Percentiles rank a stretch among this genome's conserved stretches.
Evolutionary conservation across 2,329 filamentous ascomycete species (phyloP).

Genomic region (Sporothrix humicola): DNA sequence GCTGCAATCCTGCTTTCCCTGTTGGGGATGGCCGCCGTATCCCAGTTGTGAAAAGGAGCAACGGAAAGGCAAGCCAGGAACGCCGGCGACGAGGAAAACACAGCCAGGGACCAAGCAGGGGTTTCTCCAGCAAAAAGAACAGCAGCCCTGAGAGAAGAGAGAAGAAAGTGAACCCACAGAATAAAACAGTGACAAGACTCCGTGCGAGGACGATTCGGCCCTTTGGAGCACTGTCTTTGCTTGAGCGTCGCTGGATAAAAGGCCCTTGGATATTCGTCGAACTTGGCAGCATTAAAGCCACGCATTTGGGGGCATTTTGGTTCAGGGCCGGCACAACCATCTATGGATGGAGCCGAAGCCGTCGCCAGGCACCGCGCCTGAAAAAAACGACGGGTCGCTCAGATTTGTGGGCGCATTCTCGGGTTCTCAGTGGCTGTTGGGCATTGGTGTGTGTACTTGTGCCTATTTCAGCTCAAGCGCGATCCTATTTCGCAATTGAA

Average conservation of each 20-base stretch:
- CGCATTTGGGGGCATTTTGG: conserved; percentile 9
- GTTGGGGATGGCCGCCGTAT: conserved; percentile 24
- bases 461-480: background rate
- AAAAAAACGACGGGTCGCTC: conserved; percentile 23
- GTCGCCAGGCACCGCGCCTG: conserved; percentile 30
- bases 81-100: conserved; percentile 13
- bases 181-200: conserved; percentile 7
- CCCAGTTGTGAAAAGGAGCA: conserved; percentile 22
- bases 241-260: background rate
- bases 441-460: background rate
- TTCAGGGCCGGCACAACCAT: background rate
- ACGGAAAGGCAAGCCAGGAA: conserved; percentile 26
- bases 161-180: background rate
- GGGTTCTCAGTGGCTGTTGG: background rate
- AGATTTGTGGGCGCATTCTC: conserved; percentile 10
- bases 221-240: conserved; percentile 4
- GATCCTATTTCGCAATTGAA: background rate
- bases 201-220: conserved; percentile 13
- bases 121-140: background rate
- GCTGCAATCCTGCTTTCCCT: conserved; percentile 27
- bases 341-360: conserved; percentile 27
- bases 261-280: no score
- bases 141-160: background rate
- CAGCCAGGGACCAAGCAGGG: background rate
- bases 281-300: background rate